Evolutionary conservation across 1,284 basidiomycete species (phyloP), one percentile per base, ranked within the genome.

Genomic region (Neonothopanus nambi): DNA sequence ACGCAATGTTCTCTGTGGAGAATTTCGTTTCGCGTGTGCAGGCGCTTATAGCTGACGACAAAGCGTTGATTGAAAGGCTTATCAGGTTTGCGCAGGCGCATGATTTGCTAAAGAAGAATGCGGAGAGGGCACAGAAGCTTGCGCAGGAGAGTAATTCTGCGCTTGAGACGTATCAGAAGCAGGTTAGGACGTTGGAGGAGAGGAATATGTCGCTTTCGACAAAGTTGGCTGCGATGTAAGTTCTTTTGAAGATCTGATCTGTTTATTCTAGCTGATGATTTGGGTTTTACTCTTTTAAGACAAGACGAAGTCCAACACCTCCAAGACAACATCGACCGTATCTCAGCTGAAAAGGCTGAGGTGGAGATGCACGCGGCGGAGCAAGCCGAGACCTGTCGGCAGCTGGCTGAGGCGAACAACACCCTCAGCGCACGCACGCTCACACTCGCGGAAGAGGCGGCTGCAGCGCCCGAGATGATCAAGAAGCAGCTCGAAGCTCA

Each of bases 101-200:
- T 59, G 93, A 95, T 61, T 65, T 93, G 59, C 77, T 94, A 59
- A 94, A 93, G 79, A 89, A 87, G 70, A 95, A 95, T 65, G 93
- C 93, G 17, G 89, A 91, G 61, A 79, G 91, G 46, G 93, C 93
- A 11, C 90, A 93, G 74, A 92, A 91, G 68, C 78, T 96, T 21
- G 92, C 91, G 1, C 84, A 87, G 66, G 92, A 93, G 54, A 89
- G 87, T 43, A 85, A 84, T 56, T 66, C 67, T 13, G 89, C 85
- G 18, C 71, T 96, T 37, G 90, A 91, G 75, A 93, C 88, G 26
- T 95, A 95, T 67, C 90, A 94, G 73, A 86, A 85, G 70, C 92
- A 95, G 65, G 89, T 94, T 3, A 79, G 80, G 60, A 79, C 78
- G 40, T 75, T 95, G 50, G 91, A 95, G 64, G 89, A 91, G 57